Base-by-base conservation (phyloP, 352 stramenopile genomes). In the Thalassiosira delicatula region DNA sequence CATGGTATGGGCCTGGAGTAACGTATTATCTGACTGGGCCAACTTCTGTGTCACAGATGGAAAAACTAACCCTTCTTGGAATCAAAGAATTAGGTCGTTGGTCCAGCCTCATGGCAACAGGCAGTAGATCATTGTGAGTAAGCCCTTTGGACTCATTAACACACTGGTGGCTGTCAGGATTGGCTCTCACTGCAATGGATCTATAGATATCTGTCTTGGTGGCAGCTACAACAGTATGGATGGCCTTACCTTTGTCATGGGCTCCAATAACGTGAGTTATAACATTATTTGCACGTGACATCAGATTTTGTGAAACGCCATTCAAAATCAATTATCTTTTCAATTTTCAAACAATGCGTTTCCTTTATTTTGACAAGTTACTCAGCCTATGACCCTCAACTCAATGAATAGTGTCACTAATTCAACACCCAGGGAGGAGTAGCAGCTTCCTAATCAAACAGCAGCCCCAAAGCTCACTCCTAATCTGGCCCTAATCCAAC, bases 11-110 rank as follows among this genome's bases (percentile, higher is more conserved):
- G 12, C 37, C 9, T 70, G 33, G 25, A 17, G 40, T 49, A 68
- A 32, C 35, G 9, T 35, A 9, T 81, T 42, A 65, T 85, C 76
- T 49, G 77, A 62, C n/a, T 91, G 56, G 25, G 86, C 87, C 63
- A 69, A 93, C 60, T 77, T 76, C 61, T 80, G 65, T 21, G 76
- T 66, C 42, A 59, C 77, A 35, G 29, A 42, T 3, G 59, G 73
- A 40, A n/a, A 32, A 19, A 29, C 32, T 14, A 62, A 46, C 60
- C 54, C 69, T n/a, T 42, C 25, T 17, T 77, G 69, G 69, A 30
- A 49, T n/a, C n/a, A 11, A 21, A 46, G 19, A 14, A 76, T 76
- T 59, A n/a, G n/a, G n/a, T n/a, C n/a, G n/a, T n/a, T 19, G 0
- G 0, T 63, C 63, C 3, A 12, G 42, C 17, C 3, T 7, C 53